These are phyloP conservation scores for Pilaira anomala DNA, from an alignment of 192 early-diverging fungal species.

Conservation along the genomic window DNA sequence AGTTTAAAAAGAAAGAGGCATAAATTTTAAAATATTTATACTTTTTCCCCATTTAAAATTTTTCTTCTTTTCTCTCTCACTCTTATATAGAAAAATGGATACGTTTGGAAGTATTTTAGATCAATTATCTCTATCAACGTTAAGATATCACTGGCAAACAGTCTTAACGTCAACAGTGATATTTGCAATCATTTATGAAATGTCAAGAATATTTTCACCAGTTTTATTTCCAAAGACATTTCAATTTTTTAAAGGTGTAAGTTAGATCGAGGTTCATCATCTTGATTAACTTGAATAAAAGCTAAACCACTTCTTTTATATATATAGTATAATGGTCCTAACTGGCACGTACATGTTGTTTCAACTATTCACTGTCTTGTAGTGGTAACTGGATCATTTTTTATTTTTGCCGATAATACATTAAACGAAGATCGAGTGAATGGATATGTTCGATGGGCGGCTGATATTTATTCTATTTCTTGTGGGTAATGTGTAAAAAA, in stretches of 20 bases:
- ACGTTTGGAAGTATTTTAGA: slow-evolving; percentile 40
- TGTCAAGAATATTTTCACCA: slow-evolving; percentile 61
- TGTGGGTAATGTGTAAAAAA: slow-evolving; percentile 62
- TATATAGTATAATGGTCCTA: slow-evolving; percentile 34
- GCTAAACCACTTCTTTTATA: no score
- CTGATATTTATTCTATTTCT: slow-evolving; percentile 76
- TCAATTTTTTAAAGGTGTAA: slow-evolving; percentile 49
- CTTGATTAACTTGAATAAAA: no score
- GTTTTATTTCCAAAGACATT: slow-evolving; percentile 67
- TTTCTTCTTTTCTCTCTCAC: not conserved
- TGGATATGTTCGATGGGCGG: slow-evolving; percentile 68
- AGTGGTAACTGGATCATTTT: slow-evolving; percentile 61
- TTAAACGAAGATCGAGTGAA: slow-evolving; percentile 66
- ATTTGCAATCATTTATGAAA: slow-evolving; percentile 54
- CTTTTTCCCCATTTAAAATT: not conserved
- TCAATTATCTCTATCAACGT: slow-evolving; percentile 51
- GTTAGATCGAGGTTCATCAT: slow-evolving; percentile 5
- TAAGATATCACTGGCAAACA: slow-evolving; percentile 65
- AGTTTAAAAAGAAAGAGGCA: no score
- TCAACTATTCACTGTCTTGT: slow-evolving; percentile 71
- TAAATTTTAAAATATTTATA: not conserved
- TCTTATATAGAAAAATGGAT: not conserved
- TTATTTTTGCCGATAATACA: slow-evolving; percentile 63
- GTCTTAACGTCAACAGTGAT: slow-evolving; percentile 24
- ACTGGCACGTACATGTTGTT: slow-evolving; percentile 81